Evolutionary conservation across 305 asterid genomes (phyloP).

Genomic region (Solanum chacoense): DNA sequence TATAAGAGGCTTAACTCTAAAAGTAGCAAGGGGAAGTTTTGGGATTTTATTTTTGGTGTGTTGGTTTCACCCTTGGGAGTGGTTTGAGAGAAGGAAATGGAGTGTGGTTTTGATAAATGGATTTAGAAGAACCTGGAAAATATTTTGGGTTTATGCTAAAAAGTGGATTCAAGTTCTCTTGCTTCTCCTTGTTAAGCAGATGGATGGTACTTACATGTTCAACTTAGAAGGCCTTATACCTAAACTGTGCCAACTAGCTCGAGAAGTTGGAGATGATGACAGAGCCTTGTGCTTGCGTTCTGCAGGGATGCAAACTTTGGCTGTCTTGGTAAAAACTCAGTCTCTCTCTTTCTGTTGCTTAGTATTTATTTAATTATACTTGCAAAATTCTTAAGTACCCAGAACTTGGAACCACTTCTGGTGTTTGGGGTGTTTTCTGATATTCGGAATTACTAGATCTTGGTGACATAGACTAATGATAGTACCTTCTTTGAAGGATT

Average conservation of each 20-base stretch:
- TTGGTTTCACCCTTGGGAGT: background rate
- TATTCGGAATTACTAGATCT: background rate
- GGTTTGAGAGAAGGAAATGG: background rate
- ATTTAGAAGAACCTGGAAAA: background rate
- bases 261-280: slow-evolving; percentile 42
- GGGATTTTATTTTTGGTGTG: background rate
- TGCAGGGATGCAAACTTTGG: slow-evolving; percentile 42
- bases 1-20: background rate
- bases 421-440: background rate
- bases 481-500: background rate
- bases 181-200: slow-evolving; percentile 16
- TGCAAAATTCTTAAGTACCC: background rate
- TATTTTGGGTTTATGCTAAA: background rate
- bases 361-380: background rate
- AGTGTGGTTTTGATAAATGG: background rate
- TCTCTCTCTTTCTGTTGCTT: background rate
- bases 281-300: slow-evolving; percentile 25
- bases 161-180: slow-evolving; percentile 4
- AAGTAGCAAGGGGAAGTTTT: background rate
- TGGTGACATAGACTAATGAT: background rate
- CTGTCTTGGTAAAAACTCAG: slow-evolving; percentile 24
- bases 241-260: slow-evolving; percentile 36
- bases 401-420: background rate
- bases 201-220: slow-evolving; percentile 40
- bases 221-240: slow-evolving; percentile 51